These are phyloP conservation scores for Amaranthus cruentus DNA, from an alignment of 148 eudicot species.

Conservation along the genomic window DNA sequence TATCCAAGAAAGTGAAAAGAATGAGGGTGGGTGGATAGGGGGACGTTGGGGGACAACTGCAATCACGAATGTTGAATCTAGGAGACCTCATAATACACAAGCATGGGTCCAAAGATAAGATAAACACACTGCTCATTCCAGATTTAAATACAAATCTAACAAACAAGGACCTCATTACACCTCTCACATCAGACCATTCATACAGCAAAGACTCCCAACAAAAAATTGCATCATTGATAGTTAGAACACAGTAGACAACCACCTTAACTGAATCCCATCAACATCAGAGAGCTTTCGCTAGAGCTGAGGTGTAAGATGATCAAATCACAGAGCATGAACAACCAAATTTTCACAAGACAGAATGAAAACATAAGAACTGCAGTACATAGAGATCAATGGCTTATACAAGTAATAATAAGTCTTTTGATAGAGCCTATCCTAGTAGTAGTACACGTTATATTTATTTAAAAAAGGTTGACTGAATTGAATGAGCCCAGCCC, in stretches of 20 bases:
- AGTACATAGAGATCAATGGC: too few species aligned
- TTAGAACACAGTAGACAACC: not conserved
- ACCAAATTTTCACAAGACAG: not conserved
- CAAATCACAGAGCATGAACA: not conserved
- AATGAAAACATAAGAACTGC: not conserved
- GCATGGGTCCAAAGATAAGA: not conserved
- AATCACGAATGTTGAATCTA: not conserved
- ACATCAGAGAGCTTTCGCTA: not conserved
- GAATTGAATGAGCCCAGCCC: too few species aligned
- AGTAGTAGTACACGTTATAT: too few species aligned
- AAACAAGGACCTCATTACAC: not conserved
- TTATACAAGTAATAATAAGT: too few species aligned
- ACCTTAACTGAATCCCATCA: not conserved
- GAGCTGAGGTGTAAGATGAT: not conserved
- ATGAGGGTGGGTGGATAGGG: not conserved
- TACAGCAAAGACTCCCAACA: not conserved
- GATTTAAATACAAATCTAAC: not conserved
- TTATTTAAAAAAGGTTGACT: too few species aligned
- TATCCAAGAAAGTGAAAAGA: not conserved
- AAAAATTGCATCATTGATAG: not conserved
- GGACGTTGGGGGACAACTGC: not conserved
- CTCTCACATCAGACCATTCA: not conserved
- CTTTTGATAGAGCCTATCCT: too few species aligned
- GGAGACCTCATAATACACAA: not conserved
- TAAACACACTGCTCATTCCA: not conserved